These are phyloP conservation scores for Trichoderma atroviride DNA, from an alignment of 2,329 filamentous ascomycete species.

Conservation along the genomic window DNA sequence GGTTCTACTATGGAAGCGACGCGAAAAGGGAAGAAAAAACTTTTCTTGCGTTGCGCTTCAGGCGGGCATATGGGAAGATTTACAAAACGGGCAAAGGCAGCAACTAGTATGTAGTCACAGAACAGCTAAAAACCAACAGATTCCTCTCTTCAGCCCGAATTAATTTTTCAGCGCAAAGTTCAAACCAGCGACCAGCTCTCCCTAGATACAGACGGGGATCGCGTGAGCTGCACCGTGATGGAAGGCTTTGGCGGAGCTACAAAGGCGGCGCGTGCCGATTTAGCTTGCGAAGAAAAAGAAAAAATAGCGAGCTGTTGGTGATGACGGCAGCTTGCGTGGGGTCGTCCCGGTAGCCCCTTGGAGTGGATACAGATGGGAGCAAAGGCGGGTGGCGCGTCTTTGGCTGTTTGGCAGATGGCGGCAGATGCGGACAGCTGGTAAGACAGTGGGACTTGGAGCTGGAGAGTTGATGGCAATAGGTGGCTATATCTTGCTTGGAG, in stretches of 20 bases:
- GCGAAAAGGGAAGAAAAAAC: slow-evolving; percentile 4
- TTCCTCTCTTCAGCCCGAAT: slow-evolving; percentile 24
- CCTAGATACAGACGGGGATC: slow-evolving; percentile 37
- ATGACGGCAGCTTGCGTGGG: slow-evolving; percentile 27
- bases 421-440: slow-evolving; percentile 16
- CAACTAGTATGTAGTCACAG: slow-evolving; percentile 26
- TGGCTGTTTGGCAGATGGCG: slow-evolving; percentile 4
- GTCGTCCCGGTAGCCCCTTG: slow-evolving; percentile 25
- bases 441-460: neutral
- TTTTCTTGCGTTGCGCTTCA: slow-evolving; percentile 23
- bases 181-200: slow-evolving; percentile 37
- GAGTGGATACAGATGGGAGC: slow-evolving; percentile 19
- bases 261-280: slow-evolving; percentile 19
- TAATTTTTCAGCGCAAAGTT: slow-evolving; percentile 35
- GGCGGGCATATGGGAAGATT: slow-evolving; percentile 21
- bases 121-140: slow-evolving; percentile 17
- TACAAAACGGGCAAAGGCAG: slow-evolving; percentile 17
- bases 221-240: neutral
- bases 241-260: neutral
- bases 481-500: neutral
- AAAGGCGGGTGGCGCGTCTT: slow-evolving; percentile 21
- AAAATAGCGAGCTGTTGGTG: slow-evolving; percentile 22
- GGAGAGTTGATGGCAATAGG: neutral
- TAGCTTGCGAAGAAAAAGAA: slow-evolving; percentile 20
- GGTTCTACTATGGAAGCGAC: slow-evolving; percentile 25